Conservation (phyloP, 1,139 yeast genomes). For the Saccharomycopsis phalli region DNA sequence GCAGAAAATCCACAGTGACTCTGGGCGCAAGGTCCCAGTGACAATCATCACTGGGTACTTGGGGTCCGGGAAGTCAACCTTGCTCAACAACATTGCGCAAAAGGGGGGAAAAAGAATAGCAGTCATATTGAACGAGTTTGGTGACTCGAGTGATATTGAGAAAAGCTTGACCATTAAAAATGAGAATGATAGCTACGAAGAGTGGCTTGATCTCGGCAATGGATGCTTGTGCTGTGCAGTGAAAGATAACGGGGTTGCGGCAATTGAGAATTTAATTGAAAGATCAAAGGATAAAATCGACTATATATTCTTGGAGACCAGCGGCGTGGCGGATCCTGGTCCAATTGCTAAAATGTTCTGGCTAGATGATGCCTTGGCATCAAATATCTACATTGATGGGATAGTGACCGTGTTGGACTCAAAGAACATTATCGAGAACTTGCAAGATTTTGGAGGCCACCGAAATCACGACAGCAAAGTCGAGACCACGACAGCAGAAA, state of each 20-base stretch:
- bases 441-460: slow-evolving; percentile 68
- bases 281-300: slow-evolving; percentile 70
- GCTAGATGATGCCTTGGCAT: slow-evolving; percentile 82
- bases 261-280: slow-evolving; percentile 80
- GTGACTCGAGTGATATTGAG: slow-evolving; percentile 84
- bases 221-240: slow-evolving; percentile 97
- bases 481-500: slow-evolving; percentile 67
- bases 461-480: slow-evolving; percentile 41
- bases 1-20: neutral
- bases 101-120: slow-evolving; percentile 70
- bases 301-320: slow-evolving; percentile 83
- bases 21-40: slow-evolving; percentile 58
- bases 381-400: slow-evolving; percentile 85
- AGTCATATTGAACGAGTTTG: slow-evolving; percentile 84
- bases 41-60: slow-evolving; percentile 90
- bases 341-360: slow-evolving; percentile 97
- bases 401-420: slow-evolving; percentile 88
- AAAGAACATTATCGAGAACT: slow-evolving; percentile 53
- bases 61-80: slow-evolving; percentile 91
- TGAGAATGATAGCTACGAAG: slow-evolving; percentile 56
- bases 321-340: slow-evolving; percentile 97
- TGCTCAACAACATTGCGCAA: slow-evolving; percentile 64
- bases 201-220: slow-evolving; percentile 93
- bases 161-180: slow-evolving; percentile 74
- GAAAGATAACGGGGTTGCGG: slow-evolving; percentile 87